These are phyloP conservation scores for Quercus bicolor DNA, from an alignment of 306 rosid species.

Conservation along the genomic window DNA sequence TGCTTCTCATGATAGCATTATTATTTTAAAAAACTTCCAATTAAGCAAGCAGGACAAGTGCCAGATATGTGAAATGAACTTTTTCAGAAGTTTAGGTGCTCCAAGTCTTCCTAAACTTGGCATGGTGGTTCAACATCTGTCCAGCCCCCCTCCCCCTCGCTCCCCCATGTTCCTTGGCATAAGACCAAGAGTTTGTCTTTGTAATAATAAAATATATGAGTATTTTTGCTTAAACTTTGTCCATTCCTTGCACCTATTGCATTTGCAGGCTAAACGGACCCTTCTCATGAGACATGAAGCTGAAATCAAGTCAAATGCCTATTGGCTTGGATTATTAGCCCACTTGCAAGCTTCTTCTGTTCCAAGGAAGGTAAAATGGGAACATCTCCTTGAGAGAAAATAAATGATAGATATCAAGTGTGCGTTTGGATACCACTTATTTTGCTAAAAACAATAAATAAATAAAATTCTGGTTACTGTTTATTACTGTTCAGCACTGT, in stretches of 20 bases:
- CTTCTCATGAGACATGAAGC: conserved; percentile 98
- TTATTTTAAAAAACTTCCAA: neutral
- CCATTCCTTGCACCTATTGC: conserved; percentile 17
- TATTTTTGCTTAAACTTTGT: conserved; percentile 16
- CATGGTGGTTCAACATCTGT: neutral
- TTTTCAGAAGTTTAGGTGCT: neutral
- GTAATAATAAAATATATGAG: neutral
- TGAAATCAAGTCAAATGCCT: conserved; percentile 92
- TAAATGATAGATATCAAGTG: neutral
- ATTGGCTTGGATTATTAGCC: conserved; percentile 94
- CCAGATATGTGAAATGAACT: neutral
- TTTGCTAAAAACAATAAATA: too few relatives aligned
- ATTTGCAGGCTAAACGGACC: conserved; percentile 78
- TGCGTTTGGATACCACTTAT: too few relatives aligned
- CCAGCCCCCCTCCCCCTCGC: neutral
- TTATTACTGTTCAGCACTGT: too few relatives aligned
- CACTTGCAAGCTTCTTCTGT: conserved; percentile 94
- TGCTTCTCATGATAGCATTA: neutral
- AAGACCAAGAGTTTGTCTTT: neutral
- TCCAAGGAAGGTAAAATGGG: conserved; percentile 82
- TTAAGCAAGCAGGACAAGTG: neutral
- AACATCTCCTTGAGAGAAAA: conserved; percentile 3
- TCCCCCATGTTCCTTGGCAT: neutral
- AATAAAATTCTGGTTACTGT: too few relatives aligned
- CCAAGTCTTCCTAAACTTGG: neutral